Evolutionary conservation across 208 protist species (phyloP).

Genomic region (Crithidia thermophila): DNA sequence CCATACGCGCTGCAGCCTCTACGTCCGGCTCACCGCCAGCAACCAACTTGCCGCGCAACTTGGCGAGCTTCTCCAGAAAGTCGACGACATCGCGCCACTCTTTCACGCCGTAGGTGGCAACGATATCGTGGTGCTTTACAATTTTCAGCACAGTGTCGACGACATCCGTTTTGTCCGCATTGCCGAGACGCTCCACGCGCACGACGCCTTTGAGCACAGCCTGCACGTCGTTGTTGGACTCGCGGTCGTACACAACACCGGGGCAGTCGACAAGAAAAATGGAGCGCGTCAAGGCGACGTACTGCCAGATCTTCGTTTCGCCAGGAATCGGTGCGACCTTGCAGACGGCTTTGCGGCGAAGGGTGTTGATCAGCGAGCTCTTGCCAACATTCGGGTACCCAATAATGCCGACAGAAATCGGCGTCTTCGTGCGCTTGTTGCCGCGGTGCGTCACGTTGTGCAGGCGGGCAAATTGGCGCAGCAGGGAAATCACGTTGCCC

Average conservation of each 20-base stretch:
- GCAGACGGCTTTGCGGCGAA: constrained; percentile 98
- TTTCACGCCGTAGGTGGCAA: constrained; percentile 95
- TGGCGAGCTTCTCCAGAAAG: constrained; percentile 97
- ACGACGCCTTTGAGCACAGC: constrained; percentile 99
- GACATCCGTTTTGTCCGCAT: constrained; percentile 94
- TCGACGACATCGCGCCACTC: constrained; percentile 95
- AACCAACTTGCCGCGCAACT: constrained; percentile 94
- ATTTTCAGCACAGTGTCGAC: constrained; percentile 95
- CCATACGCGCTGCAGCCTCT: constrained; percentile 94
- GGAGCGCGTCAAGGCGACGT: constrained; percentile 97
- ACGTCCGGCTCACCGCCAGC: constrained; percentile 96
- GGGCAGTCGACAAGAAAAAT: constrained; percentile 99
- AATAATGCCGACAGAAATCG: constrained; percentile 93
- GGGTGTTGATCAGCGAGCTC: constrained; percentile 99
- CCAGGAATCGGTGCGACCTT: constrained; percentile 99
- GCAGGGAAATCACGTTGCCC: constrained; percentile 98
- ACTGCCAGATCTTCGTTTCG: constrained; percentile 99
- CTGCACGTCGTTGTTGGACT: constrained; percentile 96
- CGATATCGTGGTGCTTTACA: constrained; percentile 97
- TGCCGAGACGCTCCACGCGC: constrained; percentile 90
- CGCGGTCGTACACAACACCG: constrained; percentile 96
- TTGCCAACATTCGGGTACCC: constrained; percentile 99
- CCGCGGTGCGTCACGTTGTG: constrained; percentile 90
- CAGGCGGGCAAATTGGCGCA: constrained; percentile 97
- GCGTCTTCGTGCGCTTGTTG: constrained; percentile 87